Percentiles rank a stretch among this genome's conserved stretches.
These are phyloP conservation scores for Cenchrus fungigraminus DNA, from an alignment of 176 grass and related monocot species.

Conservation along the genomic window DNA sequence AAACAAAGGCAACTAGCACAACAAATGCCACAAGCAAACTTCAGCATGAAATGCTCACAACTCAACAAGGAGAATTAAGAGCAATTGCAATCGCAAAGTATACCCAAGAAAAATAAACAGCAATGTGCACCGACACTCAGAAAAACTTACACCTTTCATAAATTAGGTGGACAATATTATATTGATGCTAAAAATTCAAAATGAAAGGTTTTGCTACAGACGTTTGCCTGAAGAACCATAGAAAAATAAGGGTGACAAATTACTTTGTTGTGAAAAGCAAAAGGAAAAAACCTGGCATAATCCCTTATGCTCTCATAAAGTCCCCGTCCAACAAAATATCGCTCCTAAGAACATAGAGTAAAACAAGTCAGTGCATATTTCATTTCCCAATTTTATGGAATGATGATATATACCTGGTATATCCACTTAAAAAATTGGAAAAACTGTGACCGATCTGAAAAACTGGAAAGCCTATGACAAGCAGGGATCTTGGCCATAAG, in stretches of 20 bases:
- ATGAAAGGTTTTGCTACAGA: background rate
- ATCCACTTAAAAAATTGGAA: conserved; percentile 99
- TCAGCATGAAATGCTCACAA: background rate
- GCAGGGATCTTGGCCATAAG: conserved; percentile 90
- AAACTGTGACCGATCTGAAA: conserved; percentile 78
- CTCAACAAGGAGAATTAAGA: background rate
- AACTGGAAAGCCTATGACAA: conserved; percentile 78
- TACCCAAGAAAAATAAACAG: background rate
- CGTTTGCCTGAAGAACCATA: background rate
- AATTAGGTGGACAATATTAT: background rate
- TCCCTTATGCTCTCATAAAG: conserved; percentile 86
- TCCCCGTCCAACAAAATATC: conserved; percentile 90
- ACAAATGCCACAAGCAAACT: conserved; percentile 5
- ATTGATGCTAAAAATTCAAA: conserved; percentile 16
- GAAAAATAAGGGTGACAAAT: background rate
- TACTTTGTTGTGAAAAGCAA: conserved; percentile 4
- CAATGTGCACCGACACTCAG: background rate
- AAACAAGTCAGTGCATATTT: conserved; percentile 41
- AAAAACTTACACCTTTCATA: conserved; percentile 1
- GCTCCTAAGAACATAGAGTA: conserved; percentile 60
- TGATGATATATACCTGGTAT: conserved; percentile 72
- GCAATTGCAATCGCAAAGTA: background rate
- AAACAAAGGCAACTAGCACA: background rate
- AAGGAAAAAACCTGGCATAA: conserved; percentile 73
- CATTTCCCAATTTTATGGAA: conserved; percentile 4